These are phyloP conservation scores for Claviceps spartinae DNA, from an alignment of 2,329 filamentous ascomycete species.

Conservation along the genomic window DNA sequence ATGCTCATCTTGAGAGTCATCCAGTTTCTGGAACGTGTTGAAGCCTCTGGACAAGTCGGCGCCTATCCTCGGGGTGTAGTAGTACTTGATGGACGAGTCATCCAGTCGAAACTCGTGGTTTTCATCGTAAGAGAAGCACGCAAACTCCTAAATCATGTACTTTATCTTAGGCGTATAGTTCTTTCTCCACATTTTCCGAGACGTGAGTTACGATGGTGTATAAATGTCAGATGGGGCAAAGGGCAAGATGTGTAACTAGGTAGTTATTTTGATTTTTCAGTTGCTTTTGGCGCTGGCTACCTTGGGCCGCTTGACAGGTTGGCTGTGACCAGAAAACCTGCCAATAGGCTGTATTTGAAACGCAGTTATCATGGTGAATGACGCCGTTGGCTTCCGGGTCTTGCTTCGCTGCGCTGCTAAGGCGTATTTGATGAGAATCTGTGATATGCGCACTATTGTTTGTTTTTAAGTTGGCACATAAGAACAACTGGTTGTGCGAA, in stretches of 20 bases:
- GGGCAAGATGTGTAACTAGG: neutral
- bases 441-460: neutral
- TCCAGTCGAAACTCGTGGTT: slow-evolving; percentile 64
- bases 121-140: slow-evolving; percentile 86
- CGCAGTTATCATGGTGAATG: slow-evolving; percentile 14
- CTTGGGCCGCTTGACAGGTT: slow-evolving; percentile 62
- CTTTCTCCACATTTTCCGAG: neutral
- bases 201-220: neutral
- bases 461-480: no score
- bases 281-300: slow-evolving; percentile 23
- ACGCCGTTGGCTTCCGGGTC: neutral
- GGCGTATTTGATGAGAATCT: neutral
- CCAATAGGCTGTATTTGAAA: slow-evolving; percentile 59
- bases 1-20: slow-evolving; percentile 76
- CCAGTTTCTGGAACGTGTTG: slow-evolving; percentile 67
- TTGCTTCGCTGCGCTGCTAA: neutral
- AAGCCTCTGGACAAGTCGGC: slow-evolving; percentile 70
- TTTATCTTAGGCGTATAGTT: neutral
- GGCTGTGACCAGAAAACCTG: slow-evolving; percentile 53
- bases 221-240: neutral
- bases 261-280: neutral
- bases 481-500: no score
- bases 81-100: slow-evolving; percentile 72
- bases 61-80: slow-evolving; percentile 62
- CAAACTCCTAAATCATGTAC: slow-evolving; percentile 56